phyloP scores from a whole-genome alignment of 106 monocot genomes.

The Iris macrosiphon region DNA sequence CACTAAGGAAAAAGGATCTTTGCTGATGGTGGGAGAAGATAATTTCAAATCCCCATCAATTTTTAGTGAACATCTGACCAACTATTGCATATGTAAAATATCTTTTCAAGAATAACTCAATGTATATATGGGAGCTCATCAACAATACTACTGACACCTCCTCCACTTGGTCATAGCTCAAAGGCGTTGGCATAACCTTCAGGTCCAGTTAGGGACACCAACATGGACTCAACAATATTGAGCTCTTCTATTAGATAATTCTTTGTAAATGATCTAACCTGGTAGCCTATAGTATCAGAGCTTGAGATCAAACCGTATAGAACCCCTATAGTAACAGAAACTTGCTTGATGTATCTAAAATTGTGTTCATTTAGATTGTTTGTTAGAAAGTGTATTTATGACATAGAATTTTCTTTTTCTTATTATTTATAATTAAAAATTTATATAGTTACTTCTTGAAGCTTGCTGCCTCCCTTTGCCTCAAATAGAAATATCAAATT shows the following conservation, averaged over 20 bases:
- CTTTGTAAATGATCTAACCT: constrained; percentile 54
- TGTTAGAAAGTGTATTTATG: too few species aligned
- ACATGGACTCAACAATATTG: constrained; percentile 39
- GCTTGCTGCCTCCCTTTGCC: too few species aligned
- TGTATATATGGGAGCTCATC: constrained; percentile 75
- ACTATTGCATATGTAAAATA: constrained; percentile 58
- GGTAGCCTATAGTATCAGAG: constrained; percentile 56
- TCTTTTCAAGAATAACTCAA: constrained; percentile 53
- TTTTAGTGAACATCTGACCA: constrained; percentile 71
- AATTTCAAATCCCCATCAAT: constrained; percentile 89
- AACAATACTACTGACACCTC: constrained; percentile 73
- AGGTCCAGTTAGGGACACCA: constrained; percentile 43
- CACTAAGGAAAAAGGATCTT: too few species aligned
- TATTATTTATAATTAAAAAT: too few species aligned
- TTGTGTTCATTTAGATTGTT: too few species aligned
- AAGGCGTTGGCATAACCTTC: constrained; percentile 51
- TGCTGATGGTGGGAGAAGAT: too few species aligned
- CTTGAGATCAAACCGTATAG: constrained; percentile 57
- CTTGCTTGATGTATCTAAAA: too few species aligned
- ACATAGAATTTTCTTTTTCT: too few species aligned
- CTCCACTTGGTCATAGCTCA: constrained; percentile 45
- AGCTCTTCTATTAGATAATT: constrained; percentile 64
- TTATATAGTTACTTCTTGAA: too few species aligned
- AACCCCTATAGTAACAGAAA: too few species aligned
- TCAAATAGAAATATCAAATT: too few species aligned